phyloP scores from a whole-genome alignment of 257 asterid species.

The Paulownia fortunei region DNA sequence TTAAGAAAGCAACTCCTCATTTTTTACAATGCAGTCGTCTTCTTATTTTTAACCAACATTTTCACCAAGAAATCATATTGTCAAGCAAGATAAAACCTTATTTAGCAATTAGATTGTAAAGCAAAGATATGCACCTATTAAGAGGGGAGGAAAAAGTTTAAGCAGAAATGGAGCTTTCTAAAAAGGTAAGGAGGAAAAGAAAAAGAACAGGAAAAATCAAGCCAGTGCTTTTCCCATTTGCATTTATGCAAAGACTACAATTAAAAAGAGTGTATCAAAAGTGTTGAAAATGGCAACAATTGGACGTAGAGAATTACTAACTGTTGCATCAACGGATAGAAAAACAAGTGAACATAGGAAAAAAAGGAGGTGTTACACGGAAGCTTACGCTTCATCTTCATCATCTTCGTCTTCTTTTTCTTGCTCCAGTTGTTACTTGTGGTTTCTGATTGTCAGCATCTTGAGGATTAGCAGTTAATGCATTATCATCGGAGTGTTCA shows the following conservation, averaged over 20 bases:
- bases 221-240: not conserved
- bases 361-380: not conserved
- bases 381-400: constrained; percentile 46
- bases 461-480: not conserved
- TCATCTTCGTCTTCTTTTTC: constrained; percentile 34
- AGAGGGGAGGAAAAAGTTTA: not conserved
- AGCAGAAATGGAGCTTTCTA: not conserved
- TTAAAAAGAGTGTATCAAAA: not conserved
- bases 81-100: not conserved
- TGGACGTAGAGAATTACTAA: not conserved
- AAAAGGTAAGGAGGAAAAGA: not conserved
- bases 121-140: constrained; percentile 5
- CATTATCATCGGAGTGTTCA: constrained; percentile 66
- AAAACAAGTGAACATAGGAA: not conserved
- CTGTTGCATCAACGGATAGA: not conserved
- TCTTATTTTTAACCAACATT: not conserved
- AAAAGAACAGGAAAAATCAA: not conserved
- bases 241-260: not conserved
- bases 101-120: not conserved
- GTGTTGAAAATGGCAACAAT: not conserved
- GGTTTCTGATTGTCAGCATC: constrained; percentile 15
- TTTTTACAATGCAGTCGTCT: not conserved
- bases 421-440: not conserved
- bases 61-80: not conserved
- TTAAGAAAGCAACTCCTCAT: not conserved